Base-by-base conservation (phyloP, 1,139 yeast species). In the Kodamaea suecica region DNA sequence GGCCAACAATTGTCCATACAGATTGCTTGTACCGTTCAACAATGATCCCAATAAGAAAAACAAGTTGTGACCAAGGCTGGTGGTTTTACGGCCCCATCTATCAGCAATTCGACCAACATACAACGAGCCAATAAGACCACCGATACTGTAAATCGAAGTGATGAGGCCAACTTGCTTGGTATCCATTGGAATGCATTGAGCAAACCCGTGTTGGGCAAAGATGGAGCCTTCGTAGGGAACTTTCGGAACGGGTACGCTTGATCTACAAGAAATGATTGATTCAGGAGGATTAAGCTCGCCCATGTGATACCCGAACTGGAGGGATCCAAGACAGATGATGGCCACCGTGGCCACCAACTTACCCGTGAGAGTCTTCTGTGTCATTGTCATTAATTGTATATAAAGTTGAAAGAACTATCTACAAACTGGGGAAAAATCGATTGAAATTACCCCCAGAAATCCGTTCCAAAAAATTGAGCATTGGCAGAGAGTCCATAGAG, bases 131-230 rank as follows among this genome's bases (percentile, higher is more conserved):
- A 83, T 37, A 15, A 90, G 66, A 0, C 97, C 97, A 6, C 98
- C 97, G 37, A 90, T 69, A 26, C 94, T 80, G 57, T 84, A 87
- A 17, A 85, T 74, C 0, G 95, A 80, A 0, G 95, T 88, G n/a
- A 82, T 80, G 17, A 84, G 59, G 0, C 97, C 97, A 31, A 85
- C 63, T 40, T 84, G 83, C 31, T 75, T 70, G 11, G 80, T 76
- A 14, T 70, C 62, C 69, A 85, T 69, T 0, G 77, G 70, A 19
- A 87, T 75, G 55, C 96, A 72, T 36, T 52, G 48, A 2, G 37
- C 47, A 34, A 59, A 63, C 3, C 70, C 72, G 31, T 54, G 57
- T 13, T 41, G 34, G 1, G 74, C 76, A 44, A 68, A 71, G 52
- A 61, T 64, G 2, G 72, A 56, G 3, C 57, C 52, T 5, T 41